Base-by-base conservation (phyloP, 805 yeast species). In the Sugiyamaella qingdaonensis region DNA sequence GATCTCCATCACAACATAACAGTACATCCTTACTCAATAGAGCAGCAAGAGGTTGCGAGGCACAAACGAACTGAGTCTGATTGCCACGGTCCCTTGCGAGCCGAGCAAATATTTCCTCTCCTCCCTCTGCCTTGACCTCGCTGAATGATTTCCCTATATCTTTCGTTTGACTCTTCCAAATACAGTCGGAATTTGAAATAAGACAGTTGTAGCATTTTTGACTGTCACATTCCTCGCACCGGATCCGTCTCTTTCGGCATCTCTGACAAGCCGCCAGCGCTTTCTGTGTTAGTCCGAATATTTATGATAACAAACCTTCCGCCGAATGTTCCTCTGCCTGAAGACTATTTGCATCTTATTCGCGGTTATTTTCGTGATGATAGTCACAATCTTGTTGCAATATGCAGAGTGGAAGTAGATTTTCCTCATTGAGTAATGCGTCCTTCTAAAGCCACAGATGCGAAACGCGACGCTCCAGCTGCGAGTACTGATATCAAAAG, bases 1-100 rank as follows among this genome's bases (percentile, higher is more conserved):
- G 14, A 16, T 45, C 48, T 13, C 48, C 48, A 24, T 45, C 48
- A 45, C 48, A 45, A n/a, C 48, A 45, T 10, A 45, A 24, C 14
- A 45, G 10, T 21, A 45, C 37, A 19, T 45, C 48, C 19, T 45
- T 45, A 19, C 37, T 31, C 16, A 45, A 24, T 1, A 45, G 48
- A 8, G 48, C 48, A 4, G 48, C 48, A 1, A 45, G 33, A 14
- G 48, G 48, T 36, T 45, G 48, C 2, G 48, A 45, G 10, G 48
- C 48, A 32, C 48, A 33, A 18, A 45, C 48, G 32, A 27, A 45
- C 33, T 45, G 48, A 14, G 21, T 31, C 21, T 45, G 48, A 9
- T 31, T 29, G 21, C 11, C 37, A 29, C 33, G 33, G 24, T 32
- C 36, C 27, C 21, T 45, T 10, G 48, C 48, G 8, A 45, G 33